Percentiles rank a stretch among this genome's conserved stretches.
These are phyloP conservation scores for Hypsizygus ulmarius DNA, from an alignment of 1,284 basidiomycete species.

Conservation along the genomic window DNA sequence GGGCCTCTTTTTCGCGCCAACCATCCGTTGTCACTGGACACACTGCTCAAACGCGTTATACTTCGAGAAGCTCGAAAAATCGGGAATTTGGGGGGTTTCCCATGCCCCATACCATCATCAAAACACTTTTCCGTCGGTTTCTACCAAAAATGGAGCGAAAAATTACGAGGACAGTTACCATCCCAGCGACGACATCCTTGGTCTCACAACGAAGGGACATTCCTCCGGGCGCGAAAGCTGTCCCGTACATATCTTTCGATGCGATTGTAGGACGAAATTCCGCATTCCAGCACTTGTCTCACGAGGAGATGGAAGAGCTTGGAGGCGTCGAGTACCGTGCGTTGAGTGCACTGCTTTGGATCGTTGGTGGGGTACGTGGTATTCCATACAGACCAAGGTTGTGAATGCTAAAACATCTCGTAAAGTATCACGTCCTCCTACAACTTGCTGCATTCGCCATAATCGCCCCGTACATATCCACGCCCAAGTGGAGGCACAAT, in stretches of 20 bases:
- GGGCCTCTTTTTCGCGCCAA: constrained; percentile 20
- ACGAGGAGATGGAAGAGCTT: constrained; percentile 86
- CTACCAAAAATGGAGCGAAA: constrained; percentile 57
- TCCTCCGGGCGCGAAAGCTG: constrained; percentile 47
- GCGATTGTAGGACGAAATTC: constrained; percentile 87
- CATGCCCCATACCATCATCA: constrained; percentile 65
- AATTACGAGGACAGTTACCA: constrained; percentile 65
- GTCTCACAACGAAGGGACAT: constrained; percentile 36
- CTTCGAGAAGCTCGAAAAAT: constrained; percentile 34
- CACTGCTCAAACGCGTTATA: constrained; percentile 20
- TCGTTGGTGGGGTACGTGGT: constrained; percentile 58
- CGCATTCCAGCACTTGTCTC: constrained; percentile 76
- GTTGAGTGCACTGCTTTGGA: constrained; percentile 75
- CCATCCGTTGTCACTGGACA: constrained; percentile 20
- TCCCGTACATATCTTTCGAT: constrained; percentile 86
- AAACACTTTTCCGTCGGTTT: constrained; percentile 43
- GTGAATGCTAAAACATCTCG: constrained; percentile 3
- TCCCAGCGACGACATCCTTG: constrained; percentile 71
- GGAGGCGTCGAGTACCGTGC: constrained; percentile 96
- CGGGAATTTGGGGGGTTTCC: constrained; percentile 86
- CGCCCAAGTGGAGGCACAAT: constrained; percentile 46
- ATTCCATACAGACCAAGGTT: constrained; percentile 13
- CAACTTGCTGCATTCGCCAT: constrained; percentile 70
- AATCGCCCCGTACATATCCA: constrained; percentile 75
- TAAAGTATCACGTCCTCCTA: constrained; percentile 70